Conservation (phyloP, 306 rosid genomes). For the Pterocarpus santalinus region DNA sequence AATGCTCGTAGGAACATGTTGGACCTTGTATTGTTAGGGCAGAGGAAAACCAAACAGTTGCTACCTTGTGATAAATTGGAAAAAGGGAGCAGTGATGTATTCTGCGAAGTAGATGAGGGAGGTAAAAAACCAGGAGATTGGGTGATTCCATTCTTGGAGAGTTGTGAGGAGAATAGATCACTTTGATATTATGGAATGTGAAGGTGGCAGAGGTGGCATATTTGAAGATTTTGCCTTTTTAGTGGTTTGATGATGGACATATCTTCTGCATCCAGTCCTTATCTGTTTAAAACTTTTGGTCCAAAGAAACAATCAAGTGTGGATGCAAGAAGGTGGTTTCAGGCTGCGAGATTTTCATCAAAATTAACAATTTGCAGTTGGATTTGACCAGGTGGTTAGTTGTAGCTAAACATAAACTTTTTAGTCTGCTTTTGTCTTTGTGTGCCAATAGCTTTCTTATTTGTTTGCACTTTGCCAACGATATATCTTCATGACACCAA, state of each 20-base stretch:
- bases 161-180: conserved; percentile 48
- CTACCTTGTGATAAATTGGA: conserved; percentile 40
- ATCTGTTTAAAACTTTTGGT: neutral
- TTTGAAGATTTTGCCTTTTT: neutral
- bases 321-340: conserved; percentile 2
- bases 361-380: neutral
- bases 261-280: neutral
- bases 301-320: neutral
- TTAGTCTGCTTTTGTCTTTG: neutral
- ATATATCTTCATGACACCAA: neutral
- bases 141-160: conserved; percentile 73
- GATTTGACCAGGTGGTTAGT: neutral
- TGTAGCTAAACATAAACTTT: neutral
- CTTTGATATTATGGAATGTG: neutral
- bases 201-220: conserved; percentile 19
- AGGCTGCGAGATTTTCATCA: neutral
- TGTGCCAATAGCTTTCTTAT: neutral
- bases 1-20: conserved; percentile 64
- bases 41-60: conserved; percentile 60
- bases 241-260: conserved; percentile 9
- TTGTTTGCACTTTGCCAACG: neutral
- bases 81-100: conserved; percentile 39
- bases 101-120: conserved; percentile 41
- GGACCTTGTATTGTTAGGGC: conserved; percentile 69
- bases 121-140: conserved; percentile 63